Evolutionary conservation across 208 protist species (phyloP), one percentile per base, ranked within the genome.

Genomic region (Eutreptiella sp.): DNA sequence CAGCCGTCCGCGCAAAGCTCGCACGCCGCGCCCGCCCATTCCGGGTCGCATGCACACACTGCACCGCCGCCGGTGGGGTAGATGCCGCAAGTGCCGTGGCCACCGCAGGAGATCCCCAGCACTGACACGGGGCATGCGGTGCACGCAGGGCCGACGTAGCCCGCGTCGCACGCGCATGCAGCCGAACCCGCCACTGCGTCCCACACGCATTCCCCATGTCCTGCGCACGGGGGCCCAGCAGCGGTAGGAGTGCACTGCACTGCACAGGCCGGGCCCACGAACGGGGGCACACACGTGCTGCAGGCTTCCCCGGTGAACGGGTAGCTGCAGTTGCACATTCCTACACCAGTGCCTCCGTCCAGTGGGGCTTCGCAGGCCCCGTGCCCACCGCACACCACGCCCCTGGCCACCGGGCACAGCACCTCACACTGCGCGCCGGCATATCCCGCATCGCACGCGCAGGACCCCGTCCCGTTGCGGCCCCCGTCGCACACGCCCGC

Each of bases 1-100:
- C n/a, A n/a, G n/a, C n/a, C n/a, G n/a, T n/a, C n/a, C n/a, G n/a
- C n/a, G n/a, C n/a, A n/a, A n/a, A n/a, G 24, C n/a, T 63, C 24
- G 43, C 58, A 64, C 5, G 46, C 19, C 14, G 16, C 53, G 28
- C 58, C 46, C n/a, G 16, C 4, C 19, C 7, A 64, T 16, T n/a
- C n/a, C n/a, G n/a, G n/a, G 5, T 46, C 43, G 24, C 58, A 64
- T 4, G 46, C 50, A 60, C 58, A 64, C 9, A 62, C n/a, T n/a
- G n/a, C 5, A 5, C 58, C 58, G 34, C 23, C 63, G 43, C 58
- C 58, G 14, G 43, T 64, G 21, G 38, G n/a, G 9, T 50, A 43
- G 29, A 11, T 34, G 46, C 23, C 19, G 23, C 58, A 64, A n/a
- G 50, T 62, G 4, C 58, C 58, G n/a, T 64, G 45, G 9, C n/a